These are phyloP conservation scores for Phlyctochytrium planicorne DNA, from an alignment of 192 early-diverging fungal genomes.

Conservation along the genomic window DNA sequence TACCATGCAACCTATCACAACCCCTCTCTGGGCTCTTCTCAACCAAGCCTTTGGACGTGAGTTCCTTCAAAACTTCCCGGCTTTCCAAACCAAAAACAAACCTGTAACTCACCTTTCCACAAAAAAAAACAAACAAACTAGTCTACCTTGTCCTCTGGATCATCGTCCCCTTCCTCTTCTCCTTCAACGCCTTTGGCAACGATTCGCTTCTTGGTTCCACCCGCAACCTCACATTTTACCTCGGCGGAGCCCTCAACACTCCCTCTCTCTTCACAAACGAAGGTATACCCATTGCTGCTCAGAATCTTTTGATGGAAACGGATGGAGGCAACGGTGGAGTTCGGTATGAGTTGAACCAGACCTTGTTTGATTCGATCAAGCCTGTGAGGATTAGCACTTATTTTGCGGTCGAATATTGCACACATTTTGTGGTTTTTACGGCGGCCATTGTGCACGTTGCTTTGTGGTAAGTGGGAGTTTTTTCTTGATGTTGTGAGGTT, in stretches of 20 bases:
- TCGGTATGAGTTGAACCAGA: slow-evolving; percentile 21
- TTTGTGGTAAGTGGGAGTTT: slow-evolving; percentile 45
- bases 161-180: slow-evolving; percentile 6
- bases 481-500: background rate
- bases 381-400: slow-evolving; percentile 24
- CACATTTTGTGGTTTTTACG: slow-evolving; percentile 45
- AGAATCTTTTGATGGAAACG: slow-evolving; percentile 8
- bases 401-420: slow-evolving; percentile 28
- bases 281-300: slow-evolving; percentile 16
- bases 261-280: slow-evolving; percentile 19
- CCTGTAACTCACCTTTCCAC: too few species aligned
- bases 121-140: background rate
- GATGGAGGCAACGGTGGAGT: background rate
- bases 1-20: slow-evolving; percentile 8
- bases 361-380: slow-evolving; percentile 12
- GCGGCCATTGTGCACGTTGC: slow-evolving; percentile 53
- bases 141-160: slow-evolving; percentile 4
- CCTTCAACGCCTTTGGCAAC: slow-evolving; percentile 9
- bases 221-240: slow-evolving; percentile 6
- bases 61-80: too few species aligned
- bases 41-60: slow-evolving; percentile 4
- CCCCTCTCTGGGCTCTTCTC: slow-evolving; percentile 13
- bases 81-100: too few species aligned
- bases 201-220: background rate
- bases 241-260: slow-evolving; percentile 26